Percentiles rank a stretch among this genome's conserved stretches.
Evolutionary conservation across 305 asterid species (phyloP).

Genomic region (Withania somnifera): DNA sequence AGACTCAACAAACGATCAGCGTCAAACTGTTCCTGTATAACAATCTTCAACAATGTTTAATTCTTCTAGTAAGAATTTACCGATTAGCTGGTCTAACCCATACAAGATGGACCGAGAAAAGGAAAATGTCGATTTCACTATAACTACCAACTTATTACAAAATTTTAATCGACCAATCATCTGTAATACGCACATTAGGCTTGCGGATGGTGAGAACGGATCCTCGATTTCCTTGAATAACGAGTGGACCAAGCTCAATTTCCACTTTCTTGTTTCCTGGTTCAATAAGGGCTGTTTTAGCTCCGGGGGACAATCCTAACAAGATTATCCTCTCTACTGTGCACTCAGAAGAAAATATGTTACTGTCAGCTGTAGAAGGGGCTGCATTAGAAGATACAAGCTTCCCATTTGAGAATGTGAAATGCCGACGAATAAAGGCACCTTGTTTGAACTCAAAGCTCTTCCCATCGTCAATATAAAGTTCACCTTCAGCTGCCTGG

Average conservation of each 20-base stretch:
- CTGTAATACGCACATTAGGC: constrained; percentile 59
- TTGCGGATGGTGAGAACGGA: constrained; percentile 66
- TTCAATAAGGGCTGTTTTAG: constrained; percentile 48
- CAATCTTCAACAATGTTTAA: neutral
- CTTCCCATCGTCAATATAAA: constrained; percentile 86
- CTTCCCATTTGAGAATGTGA: constrained; percentile 49
- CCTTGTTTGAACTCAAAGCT: constrained; percentile 79
- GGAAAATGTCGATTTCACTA: neutral
- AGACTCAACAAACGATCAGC: neutral
- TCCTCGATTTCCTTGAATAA: constrained; percentile 27
- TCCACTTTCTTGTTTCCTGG: constrained; percentile 48
- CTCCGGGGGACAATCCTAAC: constrained; percentile 45
- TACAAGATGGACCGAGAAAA: neutral
- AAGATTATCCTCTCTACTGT: constrained; percentile 70
- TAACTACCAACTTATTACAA: constrained; percentile 25
- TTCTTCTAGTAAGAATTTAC: neutral
- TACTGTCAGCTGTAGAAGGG: constrained; percentile 20
- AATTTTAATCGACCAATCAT: constrained; percentile 68
- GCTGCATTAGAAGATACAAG: constrained; percentile 52
- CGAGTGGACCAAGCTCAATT: constrained; percentile 56
- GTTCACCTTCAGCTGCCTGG: constrained; percentile 84
- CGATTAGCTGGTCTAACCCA: neutral
- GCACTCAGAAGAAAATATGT: constrained; percentile 39
- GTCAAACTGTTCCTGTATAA: neutral
- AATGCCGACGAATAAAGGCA: constrained; percentile 66